Evolutionary conservation across 208 protist species (phyloP).

Genomic region (Acanthamoeba royreba): DNA sequence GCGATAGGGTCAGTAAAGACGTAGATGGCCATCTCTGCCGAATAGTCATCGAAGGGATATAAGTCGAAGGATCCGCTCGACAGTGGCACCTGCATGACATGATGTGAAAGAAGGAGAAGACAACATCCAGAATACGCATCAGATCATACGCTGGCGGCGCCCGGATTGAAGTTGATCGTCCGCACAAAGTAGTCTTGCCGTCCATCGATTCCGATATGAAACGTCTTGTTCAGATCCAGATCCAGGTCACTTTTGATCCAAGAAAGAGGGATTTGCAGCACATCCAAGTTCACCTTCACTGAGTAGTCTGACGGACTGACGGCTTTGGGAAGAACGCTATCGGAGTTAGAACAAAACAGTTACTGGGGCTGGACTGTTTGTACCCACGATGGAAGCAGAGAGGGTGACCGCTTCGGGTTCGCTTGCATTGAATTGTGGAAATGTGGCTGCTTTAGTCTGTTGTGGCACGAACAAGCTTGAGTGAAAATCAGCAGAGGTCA

Average conservation of each 20-base stretch:
- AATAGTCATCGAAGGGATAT: constrained; percentile 13
- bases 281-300: background rate
- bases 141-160: background rate
- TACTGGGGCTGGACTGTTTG: background rate
- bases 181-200: background rate
- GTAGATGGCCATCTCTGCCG: background rate
- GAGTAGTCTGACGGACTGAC: background rate
- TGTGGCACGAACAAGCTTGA: background rate
- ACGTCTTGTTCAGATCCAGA: background rate
- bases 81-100: background rate
- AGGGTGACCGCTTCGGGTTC: background rate
- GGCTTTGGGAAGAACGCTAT: background rate
- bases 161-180: background rate
- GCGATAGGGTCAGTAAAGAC: background rate
- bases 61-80: background rate
- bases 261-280: background rate
- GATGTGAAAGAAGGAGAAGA: background rate
- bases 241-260: background rate
- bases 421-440: background rate
- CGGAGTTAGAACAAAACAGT: background rate
- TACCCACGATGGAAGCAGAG: background rate
- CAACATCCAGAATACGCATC: background rate
- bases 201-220: background rate
- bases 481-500: too few relatives aligned
- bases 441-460: background rate